These are phyloP conservation scores for Nidula niveotomentosa DNA, from an alignment of 1,284 basidiomycete species.

Conservation along the genomic window DNA sequence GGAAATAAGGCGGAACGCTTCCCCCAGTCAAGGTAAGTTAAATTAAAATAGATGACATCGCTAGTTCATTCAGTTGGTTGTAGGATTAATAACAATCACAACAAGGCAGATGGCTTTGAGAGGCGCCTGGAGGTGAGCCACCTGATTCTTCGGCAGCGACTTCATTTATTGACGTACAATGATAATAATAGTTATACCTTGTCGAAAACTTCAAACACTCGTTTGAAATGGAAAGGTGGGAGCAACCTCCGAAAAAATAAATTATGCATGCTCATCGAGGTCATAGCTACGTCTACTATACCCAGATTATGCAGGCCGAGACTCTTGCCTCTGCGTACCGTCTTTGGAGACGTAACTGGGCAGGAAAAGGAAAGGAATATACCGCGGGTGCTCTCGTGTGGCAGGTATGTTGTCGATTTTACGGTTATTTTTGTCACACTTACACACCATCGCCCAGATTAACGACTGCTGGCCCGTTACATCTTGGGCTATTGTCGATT, in stretches of 20 bases:
- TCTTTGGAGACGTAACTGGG: slow-evolving; percentile 72
- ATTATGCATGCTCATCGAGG: slow-evolving; percentile 1
- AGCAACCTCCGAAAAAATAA: slow-evolving; percentile 4
- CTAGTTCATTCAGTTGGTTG: not conserved
- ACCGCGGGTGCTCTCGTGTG: slow-evolving; percentile 74
- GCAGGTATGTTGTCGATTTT: slow-evolving; percentile 42
- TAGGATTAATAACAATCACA: slow-evolving; percentile 78
- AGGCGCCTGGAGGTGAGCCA: slow-evolving; percentile 72
- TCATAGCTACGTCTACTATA: slow-evolving; percentile 73
- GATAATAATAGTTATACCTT: slow-evolving; percentile 64
- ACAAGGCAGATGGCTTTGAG: slow-evolving; percentile 89
- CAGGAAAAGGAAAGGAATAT: slow-evolving; percentile 61
- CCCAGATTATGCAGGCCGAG: slow-evolving; percentile 85
- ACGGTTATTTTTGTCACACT: not conserved
- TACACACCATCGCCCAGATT: slow-evolving; percentile 37
- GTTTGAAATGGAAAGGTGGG: slow-evolving; percentile 81
- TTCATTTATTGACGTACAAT: slow-evolving; percentile 7
- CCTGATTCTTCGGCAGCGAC: slow-evolving; percentile 1
- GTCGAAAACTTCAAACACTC: slow-evolving; percentile 90
- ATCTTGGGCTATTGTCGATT: slow-evolving; percentile 80
- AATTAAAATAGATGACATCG: slow-evolving; percentile 11
- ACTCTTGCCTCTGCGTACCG: slow-evolving; percentile 72
- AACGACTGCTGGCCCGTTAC: slow-evolving; percentile 85
- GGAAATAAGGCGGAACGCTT: slow-evolving; percentile 70
- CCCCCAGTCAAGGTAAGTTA: slow-evolving; percentile 78